Evolutionary conservation across 495 filamentous ascomycete species (phyloP).

Genomic region (Filosporella fistucella): DNA sequence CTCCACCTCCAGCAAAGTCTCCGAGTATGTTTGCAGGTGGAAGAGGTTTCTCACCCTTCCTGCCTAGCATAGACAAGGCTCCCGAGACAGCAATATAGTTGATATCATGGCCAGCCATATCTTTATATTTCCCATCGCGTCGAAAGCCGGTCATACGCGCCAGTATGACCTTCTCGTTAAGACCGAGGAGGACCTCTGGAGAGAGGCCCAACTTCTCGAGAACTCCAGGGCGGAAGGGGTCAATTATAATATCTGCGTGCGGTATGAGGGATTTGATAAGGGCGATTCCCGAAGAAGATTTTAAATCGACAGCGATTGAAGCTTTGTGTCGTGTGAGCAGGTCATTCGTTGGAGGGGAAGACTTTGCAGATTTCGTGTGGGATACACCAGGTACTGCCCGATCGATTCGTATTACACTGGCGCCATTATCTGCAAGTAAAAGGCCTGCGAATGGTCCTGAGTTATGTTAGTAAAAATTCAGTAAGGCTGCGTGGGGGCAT

Average conservation of each 20-base stretch:
- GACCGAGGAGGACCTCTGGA: slow-evolving; percentile 55
- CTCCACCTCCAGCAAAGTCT: slow-evolving; percentile 91
- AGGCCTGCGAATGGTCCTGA: slow-evolving; percentile 84
- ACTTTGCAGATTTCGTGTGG: slow-evolving; percentile 24
- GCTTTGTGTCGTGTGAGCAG: slow-evolving; percentile 72
- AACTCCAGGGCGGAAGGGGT: slow-evolving; percentile 88
- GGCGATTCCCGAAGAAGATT: slow-evolving; percentile 52
- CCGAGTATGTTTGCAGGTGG: slow-evolving; percentile 80
- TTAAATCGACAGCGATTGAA: slow-evolving; percentile 75
- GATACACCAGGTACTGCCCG: slow-evolving; percentile 38
- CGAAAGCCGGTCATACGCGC: slow-evolving; percentile 87
- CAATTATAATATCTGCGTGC: slow-evolving; percentile 75
- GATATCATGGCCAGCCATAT: slow-evolving; percentile 97
- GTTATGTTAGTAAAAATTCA: not conserved
- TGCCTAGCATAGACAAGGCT: slow-evolving; percentile 70
- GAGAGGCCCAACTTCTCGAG: slow-evolving; percentile 77
- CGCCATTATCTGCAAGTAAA: slow-evolving; percentile 84
- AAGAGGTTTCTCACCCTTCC: slow-evolving; percentile 61
- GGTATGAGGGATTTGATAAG: slow-evolving; percentile 61
- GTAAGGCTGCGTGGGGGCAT: not conserved
- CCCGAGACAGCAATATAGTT: slow-evolving; percentile 93
- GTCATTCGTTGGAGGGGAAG: slow-evolving; percentile 52
- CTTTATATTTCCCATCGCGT: slow-evolving; percentile 74
- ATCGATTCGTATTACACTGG: slow-evolving; percentile 84
- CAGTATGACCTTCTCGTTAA: slow-evolving; percentile 76